Percentiles rank a stretch among this genome's conserved stretches.
phyloP scores from a whole-genome alignment of 2,329 filamentous ascomycete species.

The Atkinsonella hypoxylon region DNA sequence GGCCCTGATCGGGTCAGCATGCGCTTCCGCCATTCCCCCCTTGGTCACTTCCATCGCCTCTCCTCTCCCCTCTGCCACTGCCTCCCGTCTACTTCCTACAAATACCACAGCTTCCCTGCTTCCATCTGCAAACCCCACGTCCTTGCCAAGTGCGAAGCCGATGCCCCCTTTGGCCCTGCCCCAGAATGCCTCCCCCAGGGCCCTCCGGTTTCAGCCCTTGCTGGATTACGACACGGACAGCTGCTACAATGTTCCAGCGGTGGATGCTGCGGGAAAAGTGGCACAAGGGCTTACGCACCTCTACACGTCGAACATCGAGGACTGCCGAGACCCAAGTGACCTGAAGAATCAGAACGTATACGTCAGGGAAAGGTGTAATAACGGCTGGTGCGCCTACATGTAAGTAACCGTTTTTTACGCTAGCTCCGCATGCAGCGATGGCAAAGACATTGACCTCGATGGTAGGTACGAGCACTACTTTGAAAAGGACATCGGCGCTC shows the following conservation, averaged over 20 bases:
- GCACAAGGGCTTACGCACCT: conserved; percentile 14
- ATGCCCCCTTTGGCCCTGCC: conserved; percentile 1
- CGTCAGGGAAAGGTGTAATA: conserved; percentile 13
- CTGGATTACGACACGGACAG: conserved; percentile 9
- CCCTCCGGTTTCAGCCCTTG: conserved; percentile 7
- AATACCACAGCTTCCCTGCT: not conserved
- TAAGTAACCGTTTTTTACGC: conserved; percentile 8
- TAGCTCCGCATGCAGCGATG: too few species aligned
- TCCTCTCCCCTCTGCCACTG: conserved; percentile 7
- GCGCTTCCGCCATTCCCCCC: too few species aligned
- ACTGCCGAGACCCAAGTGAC: conserved; percentile 9
- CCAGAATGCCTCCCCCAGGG: conserved; percentile 1
- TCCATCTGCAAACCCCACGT: not conserved
- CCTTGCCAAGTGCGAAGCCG: not conserved
- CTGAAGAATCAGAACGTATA: conserved; percentile 16
- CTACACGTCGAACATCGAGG: not conserved
- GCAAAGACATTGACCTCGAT: too few species aligned
- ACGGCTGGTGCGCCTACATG: conserved; percentile 15
- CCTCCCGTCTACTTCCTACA: not conserved
- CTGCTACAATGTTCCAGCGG: conserved; percentile 18
- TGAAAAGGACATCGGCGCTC: conserved; percentile 11
- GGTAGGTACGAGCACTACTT: conserved; percentile 14
- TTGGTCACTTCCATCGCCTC: not conserved
- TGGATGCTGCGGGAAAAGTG: conserved; percentile 19
- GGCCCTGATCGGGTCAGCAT: too few species aligned